phyloP scores from a whole-genome alignment of 164 flowering plant genomes.

The Houttuynia cordata region DNA sequence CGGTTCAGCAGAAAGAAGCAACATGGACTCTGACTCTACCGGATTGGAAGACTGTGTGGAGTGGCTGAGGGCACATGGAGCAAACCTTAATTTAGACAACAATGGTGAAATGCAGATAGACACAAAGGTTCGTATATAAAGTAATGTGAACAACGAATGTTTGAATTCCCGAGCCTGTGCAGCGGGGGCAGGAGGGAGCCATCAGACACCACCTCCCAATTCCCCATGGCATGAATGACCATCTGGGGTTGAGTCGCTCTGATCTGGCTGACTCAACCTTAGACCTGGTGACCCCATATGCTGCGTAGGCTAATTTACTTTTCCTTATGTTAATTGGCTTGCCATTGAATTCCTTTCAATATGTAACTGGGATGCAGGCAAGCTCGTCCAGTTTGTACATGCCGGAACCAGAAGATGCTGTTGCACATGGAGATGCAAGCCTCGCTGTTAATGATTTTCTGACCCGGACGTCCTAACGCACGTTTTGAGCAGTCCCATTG shows the following conservation, averaged over 20 bases:
- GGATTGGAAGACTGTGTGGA: constrained; percentile 77
- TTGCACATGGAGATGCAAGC: constrained; percentile 83
- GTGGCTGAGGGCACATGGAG: constrained; percentile 96
- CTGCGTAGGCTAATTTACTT: background rate
- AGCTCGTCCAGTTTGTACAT: constrained; percentile 64
- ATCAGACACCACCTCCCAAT: too few species aligned
- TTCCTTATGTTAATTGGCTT: background rate
- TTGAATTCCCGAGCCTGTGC: too few species aligned
- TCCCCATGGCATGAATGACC: too few species aligned
- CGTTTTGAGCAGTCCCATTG: background rate
- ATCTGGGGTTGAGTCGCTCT: too few species aligned
- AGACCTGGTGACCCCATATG: background rate
- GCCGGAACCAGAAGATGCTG: constrained; percentile 98
- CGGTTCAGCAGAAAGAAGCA: constrained; percentile 19
- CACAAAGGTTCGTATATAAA: constrained; percentile 45
- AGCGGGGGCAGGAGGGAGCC: too few species aligned
- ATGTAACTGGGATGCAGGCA: constrained; percentile 33
- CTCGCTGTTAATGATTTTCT: constrained; percentile 94
- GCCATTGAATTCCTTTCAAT: background rate
- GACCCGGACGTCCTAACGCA: constrained; percentile 36
- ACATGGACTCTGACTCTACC: constrained; percentile 28
- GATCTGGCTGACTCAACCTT: too few species aligned
- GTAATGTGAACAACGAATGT: too few species aligned
- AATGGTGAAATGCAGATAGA: constrained; percentile 70
- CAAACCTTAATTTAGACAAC: constrained; percentile 46